Percentiles rank a stretch among this genome's conserved stretches.
Conservation (phyloP, 352 stramenopile genomes). For the Globisporangium perplexum region DNA sequence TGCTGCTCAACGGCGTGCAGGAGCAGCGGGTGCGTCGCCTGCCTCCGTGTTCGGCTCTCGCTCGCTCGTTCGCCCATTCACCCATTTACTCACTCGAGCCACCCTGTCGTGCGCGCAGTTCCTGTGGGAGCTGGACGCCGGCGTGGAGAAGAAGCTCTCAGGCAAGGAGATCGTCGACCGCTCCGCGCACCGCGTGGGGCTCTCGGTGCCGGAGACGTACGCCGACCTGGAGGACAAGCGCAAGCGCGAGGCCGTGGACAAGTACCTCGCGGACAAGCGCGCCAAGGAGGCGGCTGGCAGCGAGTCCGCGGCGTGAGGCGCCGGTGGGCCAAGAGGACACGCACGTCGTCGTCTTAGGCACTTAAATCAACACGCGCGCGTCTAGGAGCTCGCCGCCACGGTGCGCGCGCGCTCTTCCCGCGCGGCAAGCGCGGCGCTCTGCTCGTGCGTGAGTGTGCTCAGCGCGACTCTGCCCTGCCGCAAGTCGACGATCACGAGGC, state of each 20-base stretch:
- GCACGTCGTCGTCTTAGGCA: background rate
- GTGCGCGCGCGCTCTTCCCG: constrained; percentile 36
- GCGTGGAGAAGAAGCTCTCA: constrained; percentile 59
- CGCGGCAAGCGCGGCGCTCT: constrained; percentile 20
- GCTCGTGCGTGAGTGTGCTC: constrained; percentile 45
- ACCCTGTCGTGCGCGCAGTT: constrained; percentile 20
- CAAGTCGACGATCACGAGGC: constrained; percentile 72
- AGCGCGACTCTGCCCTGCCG: constrained; percentile 58
- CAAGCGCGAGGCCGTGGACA: constrained; percentile 29
- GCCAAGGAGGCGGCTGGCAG: constrained; percentile 24
- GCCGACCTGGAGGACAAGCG: constrained; percentile 45
- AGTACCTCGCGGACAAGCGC: constrained; percentile 55
- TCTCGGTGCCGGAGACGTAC: constrained; percentile 75
- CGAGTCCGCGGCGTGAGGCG: background rate
- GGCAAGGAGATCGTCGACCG: constrained; percentile 70
- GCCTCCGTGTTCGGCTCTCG: background rate
- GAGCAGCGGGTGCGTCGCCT: constrained; percentile 55
- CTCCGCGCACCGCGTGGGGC: constrained; percentile 67
- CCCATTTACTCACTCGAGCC: no score
- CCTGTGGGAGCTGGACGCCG: constrained; percentile 70
- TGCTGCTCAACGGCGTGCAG: constrained; percentile 59
- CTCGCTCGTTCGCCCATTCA: no score
- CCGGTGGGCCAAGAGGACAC: no score
- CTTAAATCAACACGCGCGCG: constrained; percentile 9
- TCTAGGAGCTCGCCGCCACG: constrained; percentile 37